Evolutionary conservation across 2,329 filamentous ascomycete species (phyloP), one percentile per base, ranked within the genome.

Genomic region (Claviceps humidiphila): DNA sequence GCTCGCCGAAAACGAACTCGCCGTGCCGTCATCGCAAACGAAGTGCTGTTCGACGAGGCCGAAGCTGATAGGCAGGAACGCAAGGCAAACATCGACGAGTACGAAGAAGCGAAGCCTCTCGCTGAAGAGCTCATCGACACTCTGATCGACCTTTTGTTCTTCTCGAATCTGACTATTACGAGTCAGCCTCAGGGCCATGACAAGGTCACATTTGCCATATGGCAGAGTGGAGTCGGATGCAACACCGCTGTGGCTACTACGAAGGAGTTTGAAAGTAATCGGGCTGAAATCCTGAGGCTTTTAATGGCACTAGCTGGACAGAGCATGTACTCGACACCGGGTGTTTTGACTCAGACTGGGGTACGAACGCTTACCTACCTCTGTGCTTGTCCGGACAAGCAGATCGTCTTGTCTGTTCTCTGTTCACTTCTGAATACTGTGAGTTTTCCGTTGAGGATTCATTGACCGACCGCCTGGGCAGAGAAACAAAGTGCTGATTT

Each of bases 141-240:
- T 0, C 74, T 97, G 50, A 71, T 93, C 54, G 90, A 96, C 63
- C 72, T 97, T 51, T 76, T 97, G 43, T 98, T 98, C 77, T 95
- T 88, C 66, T 84, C 86, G 8, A 87, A 89, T 52, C 85, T 98
- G 61, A 95, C 91, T 0, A 77, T 96, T 16, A 87, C 91, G 9
- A 80, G 76, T 53, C 78, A 86, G 43, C 76, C 81, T 14, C 76
- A 82, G 53, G 80, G 81, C 51, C 89, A 85, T 63, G 78, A 79
- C 56, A 94, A 93, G 66, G 86, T 96, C 52, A 86, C 85, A 7
- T 95, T 93, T 68, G 85, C 89, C 51, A 97, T 98, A 64, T 98
- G 93, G 93, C 89, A 96, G 71, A 97, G 88, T 63, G 93, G 93
- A 47, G 91, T 98, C 34, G 93, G 93, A 14, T 97, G 91, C 73